Conservation (phyloP, 352 stramenopile species). For the Thraustotheca clavata region DNA sequence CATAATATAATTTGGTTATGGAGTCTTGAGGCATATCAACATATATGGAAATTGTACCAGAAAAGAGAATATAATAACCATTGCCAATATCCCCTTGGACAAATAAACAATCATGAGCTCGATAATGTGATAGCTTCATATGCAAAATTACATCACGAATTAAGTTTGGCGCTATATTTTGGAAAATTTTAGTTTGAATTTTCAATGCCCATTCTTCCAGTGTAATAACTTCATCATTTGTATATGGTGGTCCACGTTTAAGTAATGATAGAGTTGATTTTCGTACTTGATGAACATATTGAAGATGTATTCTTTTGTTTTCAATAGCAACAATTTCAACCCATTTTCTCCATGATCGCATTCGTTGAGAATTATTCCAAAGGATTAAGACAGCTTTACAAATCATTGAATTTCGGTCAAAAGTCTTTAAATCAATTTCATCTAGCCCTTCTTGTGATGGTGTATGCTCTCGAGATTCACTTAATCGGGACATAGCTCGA, state of each 20-base stretch:
- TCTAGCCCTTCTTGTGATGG: background rate
- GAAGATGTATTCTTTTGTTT: background rate
- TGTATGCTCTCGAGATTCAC: background rate
- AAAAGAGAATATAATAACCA: constrained; percentile 45
- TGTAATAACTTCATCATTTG: constrained; percentile 28
- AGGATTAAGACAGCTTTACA: constrained; percentile 18
- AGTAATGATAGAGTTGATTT: background rate
- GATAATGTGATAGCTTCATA: constrained; percentile 33
- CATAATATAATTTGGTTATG: constrained; percentile 1
- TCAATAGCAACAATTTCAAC: background rate
- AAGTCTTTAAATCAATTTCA: background rate
- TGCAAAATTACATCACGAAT: constrained; percentile 36
- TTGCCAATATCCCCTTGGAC: constrained; percentile 46
- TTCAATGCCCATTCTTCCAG: constrained; percentile 34
- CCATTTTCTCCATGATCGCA: constrained; percentile 1
- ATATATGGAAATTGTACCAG: constrained; percentile 45
- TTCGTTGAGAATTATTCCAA: background rate
- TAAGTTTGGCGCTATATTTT: constrained; percentile 29
- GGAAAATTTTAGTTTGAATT: constrained; percentile 41
- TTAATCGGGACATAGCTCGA: background rate
- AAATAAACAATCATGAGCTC: constrained; percentile 42
- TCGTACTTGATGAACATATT: background rate
- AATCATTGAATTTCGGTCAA: constrained; percentile 17
- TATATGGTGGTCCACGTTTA: background rate
- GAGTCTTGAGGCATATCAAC: constrained; percentile 29